phyloP scores from a whole-genome alignment of 176 grass and related monocot genomes.

The Rhynchospora pubera region DNA sequence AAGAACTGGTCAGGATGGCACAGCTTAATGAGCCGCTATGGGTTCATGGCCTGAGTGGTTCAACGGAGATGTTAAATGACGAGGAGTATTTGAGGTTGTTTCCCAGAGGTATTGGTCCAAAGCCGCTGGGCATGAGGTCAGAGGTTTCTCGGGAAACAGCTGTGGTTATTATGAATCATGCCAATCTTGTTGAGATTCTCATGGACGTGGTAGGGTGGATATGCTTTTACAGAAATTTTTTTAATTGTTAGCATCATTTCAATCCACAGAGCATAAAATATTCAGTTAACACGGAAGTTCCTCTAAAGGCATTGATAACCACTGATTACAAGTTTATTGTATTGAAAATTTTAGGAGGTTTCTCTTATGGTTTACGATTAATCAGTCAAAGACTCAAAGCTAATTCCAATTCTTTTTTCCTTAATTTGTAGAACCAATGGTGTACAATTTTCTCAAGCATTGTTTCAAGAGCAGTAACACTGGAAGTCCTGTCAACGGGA shows the following conservation, averaged over 20 bases:
- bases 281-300: neutral
- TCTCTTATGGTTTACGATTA: neutral
- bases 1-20: slow-evolving; percentile 72
- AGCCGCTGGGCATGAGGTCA: slow-evolving; percentile 36
- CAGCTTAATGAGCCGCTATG: slow-evolving; percentile 68
- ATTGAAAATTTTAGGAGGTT: neutral
- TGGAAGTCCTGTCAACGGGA: slow-evolving; percentile 71
- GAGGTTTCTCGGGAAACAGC: slow-evolving; percentile 58
- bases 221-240: neutral
- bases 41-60: slow-evolving; percentile 16
- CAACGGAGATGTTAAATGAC: slow-evolving; percentile 43
- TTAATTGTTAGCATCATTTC: neutral
- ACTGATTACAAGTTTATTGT: neutral
- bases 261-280: neutral
- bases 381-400: neutral
- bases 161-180: slow-evolving; percentile 66
- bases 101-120: slow-evolving; percentile 58
- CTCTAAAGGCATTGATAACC: neutral
- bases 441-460: slow-evolving; percentile 71
- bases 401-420: neutral
- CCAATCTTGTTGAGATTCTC: slow-evolving; percentile 65
- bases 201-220: slow-evolving; percentile 62
- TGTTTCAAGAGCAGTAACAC: slow-evolving; percentile 47
- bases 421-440: slow-evolving; percentile 56
- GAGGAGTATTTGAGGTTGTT: slow-evolving; percentile 58